Base-by-base conservation (phyloP, 495 filamentous ascomycete species). In the Aspergillus bertholletiae region DNA sequence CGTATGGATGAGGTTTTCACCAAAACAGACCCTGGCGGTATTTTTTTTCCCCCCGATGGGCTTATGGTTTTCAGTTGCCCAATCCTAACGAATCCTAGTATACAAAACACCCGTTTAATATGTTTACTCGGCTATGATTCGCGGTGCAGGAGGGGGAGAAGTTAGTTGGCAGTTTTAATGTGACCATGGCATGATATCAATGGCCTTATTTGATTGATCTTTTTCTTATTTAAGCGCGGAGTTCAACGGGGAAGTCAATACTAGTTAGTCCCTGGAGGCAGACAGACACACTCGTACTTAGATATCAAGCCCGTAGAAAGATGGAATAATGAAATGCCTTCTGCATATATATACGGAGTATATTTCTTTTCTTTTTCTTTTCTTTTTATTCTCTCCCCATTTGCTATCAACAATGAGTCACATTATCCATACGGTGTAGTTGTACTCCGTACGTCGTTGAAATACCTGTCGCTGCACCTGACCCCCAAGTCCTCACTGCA, bases 11-110 rank as follows among this genome's bases (percentile, higher is more conserved):
- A 15, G 13, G 34, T 37, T 3, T n/a, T 22, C 39, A 22, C 11
- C 15, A 55, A 55, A 55, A 59, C 54, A 55, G 57, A 59, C 41
- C 30, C 43, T 40, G 37, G 44, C 26, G 41, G 27, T 24, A 26
- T 47, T 46, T 46, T 26, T 46, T 46, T 46, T 46, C 15, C 22
- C 13, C 22, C 27, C 27, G n/a, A n/a, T n/a, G n/a, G n/a, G n/a
- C n/a, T n/a, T n/a, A n/a, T n/a, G n/a, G n/a, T n/a, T n/a, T n/a
- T n/a, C n/a, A n/a, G n/a, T n/a, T n/a, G n/a, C n/a, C n/a, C n/a
- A n/a, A n/a, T n/a, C n/a, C n/a, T n/a, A n/a, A n/a, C n/a, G n/a
- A n/a, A n/a, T n/a, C n/a, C n/a, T n/a, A n/a, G n/a, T n/a, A n/a
- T n/a, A n/a, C n/a, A n/a, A 21, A 8, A 8, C 7, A 43, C 17